Evolutionary conservation across 179 eudicot genomes (phyloP), one percentile per base, ranked within the genome.

Genomic region (Nepenthes alata): DNA sequence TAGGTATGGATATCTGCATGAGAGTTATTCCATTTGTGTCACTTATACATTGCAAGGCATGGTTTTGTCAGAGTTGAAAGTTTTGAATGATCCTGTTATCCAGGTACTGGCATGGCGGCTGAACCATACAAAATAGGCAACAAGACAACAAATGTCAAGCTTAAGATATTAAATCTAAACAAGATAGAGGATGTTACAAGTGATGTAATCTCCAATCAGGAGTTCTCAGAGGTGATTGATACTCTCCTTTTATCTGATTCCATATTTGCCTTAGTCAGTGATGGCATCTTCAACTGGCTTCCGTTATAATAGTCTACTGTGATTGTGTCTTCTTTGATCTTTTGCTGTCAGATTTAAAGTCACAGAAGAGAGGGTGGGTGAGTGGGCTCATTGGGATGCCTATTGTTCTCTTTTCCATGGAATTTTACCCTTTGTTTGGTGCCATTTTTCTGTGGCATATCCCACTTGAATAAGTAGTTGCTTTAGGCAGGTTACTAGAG

Each of bases 141-240:
- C 60, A 87, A 67, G 78, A 69, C 72, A 7, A 78, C 84, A 47
- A 78, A 79, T 80, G 65, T 72, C 52, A 81, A 79, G 85, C 77
- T 94, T 54, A 95, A 85, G 70, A 85, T 94, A 63, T 75, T 91
- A 71, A 94, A 94, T 80, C 71, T 94, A 11, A 78, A 82, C 80
- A 94, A 91, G 80, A 85, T 74, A 58, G 99, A 94, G 74, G 75
- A 71, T 57, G 70, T 94, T 57, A 63, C 83, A 13, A 78, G 90
- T 65, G 95, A 85, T 70, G 81, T 82, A 47, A 81, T 94, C 62
- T 94, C 99, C 66, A 87, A 94, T 74, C 97, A 87, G 75, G 99
- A 90, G 61, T 90, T 90, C 68, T 83, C 95, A 12, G 97, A 94
- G 99, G 99, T 93, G 67, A 75, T 67, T 72, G 14, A 60, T 35